phyloP scores from a whole-genome alignment of 768 basidiomycete species.

The Leccinum longicurvipes region DNA sequence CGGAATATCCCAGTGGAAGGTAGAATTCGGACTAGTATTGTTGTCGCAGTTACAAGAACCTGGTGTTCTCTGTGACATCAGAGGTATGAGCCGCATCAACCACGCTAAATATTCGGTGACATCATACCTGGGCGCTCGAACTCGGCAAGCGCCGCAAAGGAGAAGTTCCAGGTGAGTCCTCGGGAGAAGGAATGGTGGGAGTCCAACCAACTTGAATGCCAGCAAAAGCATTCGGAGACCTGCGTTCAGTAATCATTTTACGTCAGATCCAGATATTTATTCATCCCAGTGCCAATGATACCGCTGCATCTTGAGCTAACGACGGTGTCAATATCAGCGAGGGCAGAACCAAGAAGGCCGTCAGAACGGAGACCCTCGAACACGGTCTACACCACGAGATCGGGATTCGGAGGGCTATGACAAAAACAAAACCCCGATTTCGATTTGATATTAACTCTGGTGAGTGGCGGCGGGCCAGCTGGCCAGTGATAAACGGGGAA shows the following conservation, averaged over 20 bases:
- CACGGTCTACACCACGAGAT: neutral
- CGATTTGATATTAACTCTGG: neutral
- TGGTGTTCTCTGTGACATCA: neutral
- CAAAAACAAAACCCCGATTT: neutral
- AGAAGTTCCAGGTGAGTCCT: neutral
- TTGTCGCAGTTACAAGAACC: neutral
- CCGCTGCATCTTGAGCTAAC: too few species aligned
- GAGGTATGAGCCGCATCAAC: neutral
- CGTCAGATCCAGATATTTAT: neutral
- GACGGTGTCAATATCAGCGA: too few species aligned
- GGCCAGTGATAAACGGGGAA: neutral
- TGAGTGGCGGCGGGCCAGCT: neutral
- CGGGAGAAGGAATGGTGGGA: neutral
- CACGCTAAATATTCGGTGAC: neutral
- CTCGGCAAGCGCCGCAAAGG: constrained; percentile 59
- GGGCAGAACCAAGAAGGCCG: neutral
- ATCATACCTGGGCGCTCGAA: neutral
- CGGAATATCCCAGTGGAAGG: neutral
- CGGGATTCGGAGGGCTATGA: neutral
- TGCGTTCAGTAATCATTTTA: neutral
- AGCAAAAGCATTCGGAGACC: neutral
- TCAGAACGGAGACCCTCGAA: neutral
- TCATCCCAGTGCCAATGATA: neutral
- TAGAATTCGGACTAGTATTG: neutral
- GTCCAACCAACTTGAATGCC: neutral